A percentile compares a stretch with the other conserved stretches of the same genome.
phyloP scores from a whole-genome alignment of 1,139 yeast genomes.

The Scheffersomyces titani region DNA sequence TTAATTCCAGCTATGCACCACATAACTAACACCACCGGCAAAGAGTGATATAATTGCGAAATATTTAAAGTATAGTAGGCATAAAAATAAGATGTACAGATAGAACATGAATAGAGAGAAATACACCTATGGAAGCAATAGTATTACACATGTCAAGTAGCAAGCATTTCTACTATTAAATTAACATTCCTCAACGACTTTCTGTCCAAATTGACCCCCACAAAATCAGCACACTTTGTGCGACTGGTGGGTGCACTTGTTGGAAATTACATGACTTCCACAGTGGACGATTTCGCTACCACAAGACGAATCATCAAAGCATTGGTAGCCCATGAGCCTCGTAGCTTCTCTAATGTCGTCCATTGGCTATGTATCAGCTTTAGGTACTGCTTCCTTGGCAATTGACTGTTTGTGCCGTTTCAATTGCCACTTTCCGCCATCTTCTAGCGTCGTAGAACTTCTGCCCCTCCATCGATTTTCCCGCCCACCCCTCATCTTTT shows the following conservation, averaged over 20 bases:
- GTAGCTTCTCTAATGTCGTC: background rate
- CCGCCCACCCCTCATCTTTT: background rate
- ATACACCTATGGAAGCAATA: no score
- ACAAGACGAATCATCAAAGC: background rate
- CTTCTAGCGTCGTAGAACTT: background rate
- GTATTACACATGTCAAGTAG: background rate
- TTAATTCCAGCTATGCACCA: background rate
- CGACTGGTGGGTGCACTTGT: background rate
- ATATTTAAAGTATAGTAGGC: background rate
- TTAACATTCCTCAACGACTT: background rate
- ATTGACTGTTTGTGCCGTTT: background rate
- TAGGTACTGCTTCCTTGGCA: background rate
- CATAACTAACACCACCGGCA: background rate
- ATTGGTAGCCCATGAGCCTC: background rate
- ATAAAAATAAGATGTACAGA: no score
- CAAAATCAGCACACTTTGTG: background rate
- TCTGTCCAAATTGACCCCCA: background rate
- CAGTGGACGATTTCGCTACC: background rate
- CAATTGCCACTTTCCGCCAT: background rate
- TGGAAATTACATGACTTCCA: background rate
- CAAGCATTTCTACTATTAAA: background rate
- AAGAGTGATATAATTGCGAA: background rate
- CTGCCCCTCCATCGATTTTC: background rate
- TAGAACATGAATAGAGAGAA: no score
- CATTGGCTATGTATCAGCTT: background rate